Evolutionary conservation across 371 early-diverging fungal species (phyloP).

Genomic region (Rhizomucor miehei): DNA sequence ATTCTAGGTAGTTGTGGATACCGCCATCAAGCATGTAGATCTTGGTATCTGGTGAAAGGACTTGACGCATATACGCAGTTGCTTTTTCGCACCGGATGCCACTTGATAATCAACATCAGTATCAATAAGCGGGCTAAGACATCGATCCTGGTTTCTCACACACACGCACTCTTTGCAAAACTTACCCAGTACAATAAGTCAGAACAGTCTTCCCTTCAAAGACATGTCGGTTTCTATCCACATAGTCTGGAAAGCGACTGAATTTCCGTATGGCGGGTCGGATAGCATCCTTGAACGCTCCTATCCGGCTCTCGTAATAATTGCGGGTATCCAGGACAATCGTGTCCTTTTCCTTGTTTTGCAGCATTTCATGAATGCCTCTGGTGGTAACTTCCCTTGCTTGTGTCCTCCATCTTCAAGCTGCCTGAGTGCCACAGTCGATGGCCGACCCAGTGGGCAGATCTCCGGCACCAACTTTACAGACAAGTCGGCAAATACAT

Average conservation of each 20-base stretch:
- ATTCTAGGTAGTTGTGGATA: constrained; percentile 73
- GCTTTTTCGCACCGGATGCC: constrained; percentile 66
- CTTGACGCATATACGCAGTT: constrained; percentile 56
- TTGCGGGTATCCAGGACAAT: constrained; percentile 67
- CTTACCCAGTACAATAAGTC: constrained; percentile 74
- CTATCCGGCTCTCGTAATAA: constrained; percentile 69
- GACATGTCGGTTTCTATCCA: constrained; percentile 47
- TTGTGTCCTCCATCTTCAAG: constrained; percentile 15
- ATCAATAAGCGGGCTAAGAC: too few relatives aligned
- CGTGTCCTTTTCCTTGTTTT: constrained; percentile 30
- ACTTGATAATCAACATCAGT: too few relatives aligned
- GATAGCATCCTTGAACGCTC: constrained; percentile 59
- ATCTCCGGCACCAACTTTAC: constrained; percentile 70
- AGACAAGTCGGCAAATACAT: constrained; percentile 60
- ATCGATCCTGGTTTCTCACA: too few relatives aligned
- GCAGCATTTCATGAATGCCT: constrained; percentile 14
- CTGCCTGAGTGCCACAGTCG: constrained; percentile 16
- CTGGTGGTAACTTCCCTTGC: constrained; percentile 19
- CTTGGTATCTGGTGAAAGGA: constrained; percentile 33
- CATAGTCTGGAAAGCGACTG: constrained; percentile 59
- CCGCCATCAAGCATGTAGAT: constrained; percentile 75
- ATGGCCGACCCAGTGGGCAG: constrained; percentile 58
- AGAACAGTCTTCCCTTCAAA: constrained; percentile 55
- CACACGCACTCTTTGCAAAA: constrained; percentile 9
- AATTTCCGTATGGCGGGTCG: constrained; percentile 69